Percentiles rank a stretch among this genome's conserved stretches.
Evolutionary conservation across 169 alveolate species (phyloP).

Genomic region (Eimeria necatrix): DNA sequence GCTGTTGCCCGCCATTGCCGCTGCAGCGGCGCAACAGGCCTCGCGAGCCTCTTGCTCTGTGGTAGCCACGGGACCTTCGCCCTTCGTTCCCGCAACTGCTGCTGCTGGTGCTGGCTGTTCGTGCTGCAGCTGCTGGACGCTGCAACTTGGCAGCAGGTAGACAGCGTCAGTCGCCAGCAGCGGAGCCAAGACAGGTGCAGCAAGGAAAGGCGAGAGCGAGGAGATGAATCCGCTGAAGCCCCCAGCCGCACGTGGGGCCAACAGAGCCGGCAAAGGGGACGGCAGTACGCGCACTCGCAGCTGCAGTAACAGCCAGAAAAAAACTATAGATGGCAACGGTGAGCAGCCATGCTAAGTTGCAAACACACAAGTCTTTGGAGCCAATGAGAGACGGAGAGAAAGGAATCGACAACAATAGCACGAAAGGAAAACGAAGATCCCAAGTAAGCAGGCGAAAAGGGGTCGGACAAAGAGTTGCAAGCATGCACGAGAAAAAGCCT

Average conservation of each 20-base stretch:
- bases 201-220: neutral
- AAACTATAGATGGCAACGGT: neutral
- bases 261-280: neutral
- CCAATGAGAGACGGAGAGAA: no score
- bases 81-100: neutral
- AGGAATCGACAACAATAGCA: no score
- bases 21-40: conserved; percentile 39
- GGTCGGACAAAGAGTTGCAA: no score
- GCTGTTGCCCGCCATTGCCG: neutral
- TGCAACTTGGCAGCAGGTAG: conserved; percentile 40
- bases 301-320: neutral
- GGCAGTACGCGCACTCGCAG: neutral
- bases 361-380: no score
- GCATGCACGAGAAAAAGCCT: neutral
- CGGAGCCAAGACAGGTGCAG: neutral
- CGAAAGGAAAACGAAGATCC: no score
- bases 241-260: neutral
- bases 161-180: neutral
- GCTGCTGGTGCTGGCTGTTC: neutral
- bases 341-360: no score
- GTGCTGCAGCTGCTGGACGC: conserved; percentile 23
- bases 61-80: neutral
- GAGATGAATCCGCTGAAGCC: neutral
- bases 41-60: conserved; percentile 21
- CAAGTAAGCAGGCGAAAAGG: no score